A percentile compares a stretch with the other conserved stretches of the same genome.
These are phyloP conservation scores for Parafenestella ontariensis DNA, from an alignment of 2,329 filamentous ascomycete species.

Conservation along the genomic window DNA sequence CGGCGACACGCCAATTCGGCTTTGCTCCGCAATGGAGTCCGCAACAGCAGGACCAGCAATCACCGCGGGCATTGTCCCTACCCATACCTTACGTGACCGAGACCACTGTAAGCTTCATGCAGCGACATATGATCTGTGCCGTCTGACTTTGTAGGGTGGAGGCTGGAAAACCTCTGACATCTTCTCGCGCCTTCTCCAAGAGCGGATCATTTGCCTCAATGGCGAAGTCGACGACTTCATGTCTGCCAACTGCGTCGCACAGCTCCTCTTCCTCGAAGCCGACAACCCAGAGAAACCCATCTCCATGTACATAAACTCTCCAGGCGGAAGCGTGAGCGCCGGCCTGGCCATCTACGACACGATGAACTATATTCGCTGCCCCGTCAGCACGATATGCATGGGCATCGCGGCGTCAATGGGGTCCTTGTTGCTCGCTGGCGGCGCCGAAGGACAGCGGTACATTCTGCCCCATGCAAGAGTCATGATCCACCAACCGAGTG, in stretches of 20 bases:
- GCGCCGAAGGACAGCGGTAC: conserved; percentile 82
- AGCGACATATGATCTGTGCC: not conserved
- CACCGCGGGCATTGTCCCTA: conserved; percentile 48
- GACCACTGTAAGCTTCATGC: conserved; percentile 50
- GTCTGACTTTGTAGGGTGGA: conserved; percentile 54
- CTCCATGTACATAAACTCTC: conserved; percentile 97
- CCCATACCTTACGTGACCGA: conserved; percentile 61
- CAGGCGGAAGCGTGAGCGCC: conserved; percentile 90
- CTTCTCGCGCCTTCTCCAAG: conserved; percentile 61
- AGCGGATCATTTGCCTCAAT: conserved; percentile 94
- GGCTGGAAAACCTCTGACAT: conserved; percentile 60
- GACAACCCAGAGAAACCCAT: conserved; percentile 95
- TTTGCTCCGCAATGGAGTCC: conserved; percentile 29
- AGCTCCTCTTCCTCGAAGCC: conserved; percentile 96
- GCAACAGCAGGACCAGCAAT: conserved; percentile 23
- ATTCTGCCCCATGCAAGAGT: conserved; percentile 92
- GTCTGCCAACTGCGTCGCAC: conserved; percentile 92
- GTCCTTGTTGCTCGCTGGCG: conserved; percentile 84
- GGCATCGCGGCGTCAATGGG: conserved; percentile 97
- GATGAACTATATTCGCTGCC: conserved; percentile 94
- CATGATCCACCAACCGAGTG: conserved; percentile 96
- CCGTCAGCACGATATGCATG: conserved; percentile 93
- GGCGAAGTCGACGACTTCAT: conserved; percentile 88
- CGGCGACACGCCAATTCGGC: conserved; percentile 34
- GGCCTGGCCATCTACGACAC: conserved; percentile 93